phyloP scores from a whole-genome alignment of 2,329 filamentous ascomycete genomes.

The Paecilomyces formosus region DNA sequence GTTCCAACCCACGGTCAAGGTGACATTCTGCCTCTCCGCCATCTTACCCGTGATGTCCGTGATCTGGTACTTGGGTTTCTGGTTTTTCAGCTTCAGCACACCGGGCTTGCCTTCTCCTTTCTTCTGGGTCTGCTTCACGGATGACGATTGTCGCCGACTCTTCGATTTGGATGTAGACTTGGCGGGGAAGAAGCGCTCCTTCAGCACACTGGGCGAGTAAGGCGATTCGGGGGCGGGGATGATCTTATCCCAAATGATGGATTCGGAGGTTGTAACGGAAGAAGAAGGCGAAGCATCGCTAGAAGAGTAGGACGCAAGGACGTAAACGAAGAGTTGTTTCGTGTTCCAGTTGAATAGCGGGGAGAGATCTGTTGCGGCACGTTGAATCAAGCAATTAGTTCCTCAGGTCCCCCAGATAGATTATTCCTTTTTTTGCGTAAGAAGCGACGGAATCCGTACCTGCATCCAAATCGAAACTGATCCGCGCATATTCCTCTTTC shows the following conservation, averaged over 20 bases:
- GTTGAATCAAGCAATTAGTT: background rate
- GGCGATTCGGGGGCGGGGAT: slow-evolving; percentile 4
- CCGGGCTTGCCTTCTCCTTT: slow-evolving; percentile 40
- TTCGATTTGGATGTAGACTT: slow-evolving; percentile 3
- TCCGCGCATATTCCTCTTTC: slow-evolving; percentile 90
- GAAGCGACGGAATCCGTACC: slow-evolving; percentile 30
- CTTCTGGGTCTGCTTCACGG: slow-evolving; percentile 6
- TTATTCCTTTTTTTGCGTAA: too few species aligned
- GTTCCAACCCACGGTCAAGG: slow-evolving; percentile 83
- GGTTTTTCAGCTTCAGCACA: slow-evolving; percentile 68
- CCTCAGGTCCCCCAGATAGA: too few species aligned
- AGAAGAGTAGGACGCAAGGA: slow-evolving; percentile 66
- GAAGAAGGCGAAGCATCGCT: slow-evolving; percentile 18
- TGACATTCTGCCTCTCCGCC: slow-evolving; percentile 65
- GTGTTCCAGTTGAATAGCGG: slow-evolving; percentile 99
- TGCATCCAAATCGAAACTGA: slow-evolving; percentile 87
- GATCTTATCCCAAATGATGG: slow-evolving; percentile 79
- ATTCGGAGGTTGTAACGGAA: slow-evolving; percentile 42
- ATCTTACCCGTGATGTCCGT: slow-evolving; percentile 79
- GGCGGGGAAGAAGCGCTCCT: slow-evolving; percentile 26
- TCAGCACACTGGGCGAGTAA: slow-evolving; percentile 21
- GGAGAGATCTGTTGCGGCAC: slow-evolving; percentile 56
- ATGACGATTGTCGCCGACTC: slow-evolving; percentile 3
- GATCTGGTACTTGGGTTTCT: slow-evolving; percentile 94
- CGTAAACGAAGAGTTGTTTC: slow-evolving; percentile 94